Base-by-base conservation (phyloP, 2,329 filamentous ascomycete genomes). In the Tetracladium maxilliforme region DNA sequence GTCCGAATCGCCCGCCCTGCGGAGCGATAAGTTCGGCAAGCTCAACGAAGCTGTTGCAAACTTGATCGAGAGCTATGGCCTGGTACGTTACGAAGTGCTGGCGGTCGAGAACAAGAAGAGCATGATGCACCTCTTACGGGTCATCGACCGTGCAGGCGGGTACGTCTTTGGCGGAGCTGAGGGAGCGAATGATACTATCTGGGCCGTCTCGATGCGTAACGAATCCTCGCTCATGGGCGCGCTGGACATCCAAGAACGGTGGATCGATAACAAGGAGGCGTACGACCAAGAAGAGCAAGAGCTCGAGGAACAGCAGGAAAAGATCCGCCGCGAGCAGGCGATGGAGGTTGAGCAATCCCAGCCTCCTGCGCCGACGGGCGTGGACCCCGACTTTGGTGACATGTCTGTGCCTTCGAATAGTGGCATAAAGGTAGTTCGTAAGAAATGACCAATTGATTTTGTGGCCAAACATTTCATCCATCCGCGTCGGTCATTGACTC, bases 31-130 rank as follows among this genome's bases (percentile, higher is more conserved):
- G 44, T 95, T 92, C 44, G 66, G 73, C 25, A 71, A 75, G 5
- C 59, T 98, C 16, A 94, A 95, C 48, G 70, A 78, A 37, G 86
- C 87, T 0, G 78, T 98, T 22, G 73, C 87, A 11, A 72, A 80
- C 19, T 59, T 98, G 23, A 79, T 98, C 18, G 80, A 92, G 43
- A 81, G 78, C 41, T 95, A 94, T 46, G 77, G 79, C 0, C 64
- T 98, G 4, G 84, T 98, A 3, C 71, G 73, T 1, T 98, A 93
- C 43, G 86, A 95, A 47, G 92, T 92, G 1, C 57, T 98, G 16
- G 86, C 90, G 0, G 84, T 98, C 2, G 90, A 98, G 52, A 90
- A 98, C 45, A 94, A 93, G 49, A 81, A 78, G 52, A 92, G 81
- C 45, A 94, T 98, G 84, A 92, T 92, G 70, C 75, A 80, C 38